phyloP scores from a whole-genome alignment of 2,329 filamentous ascomycete genomes.

The Incumbomyces delicatus region DNA sequence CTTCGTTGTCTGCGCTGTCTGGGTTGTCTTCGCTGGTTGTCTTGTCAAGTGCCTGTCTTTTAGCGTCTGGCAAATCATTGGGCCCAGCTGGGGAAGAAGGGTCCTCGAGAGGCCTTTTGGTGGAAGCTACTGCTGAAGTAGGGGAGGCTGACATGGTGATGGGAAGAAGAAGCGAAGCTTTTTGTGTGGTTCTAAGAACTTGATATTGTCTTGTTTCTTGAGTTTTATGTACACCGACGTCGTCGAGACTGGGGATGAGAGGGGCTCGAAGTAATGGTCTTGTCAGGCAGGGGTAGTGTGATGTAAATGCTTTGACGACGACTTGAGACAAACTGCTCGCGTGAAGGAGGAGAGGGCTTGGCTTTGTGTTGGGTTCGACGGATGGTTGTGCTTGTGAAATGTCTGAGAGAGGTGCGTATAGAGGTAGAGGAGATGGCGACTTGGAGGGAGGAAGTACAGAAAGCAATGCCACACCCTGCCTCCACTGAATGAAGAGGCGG shows the following conservation, averaged over 20 bases:
- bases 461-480: constrained; percentile 19
- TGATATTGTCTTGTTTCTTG: constrained; percentile 39
- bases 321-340: constrained; percentile 2
- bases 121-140: constrained; percentile 37
- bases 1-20: constrained; percentile 53
- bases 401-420: too few species aligned
- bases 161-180: constrained; percentile 31
- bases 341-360: constrained; percentile 8
- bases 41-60: constrained; percentile 93
- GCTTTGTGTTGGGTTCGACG: constrained; percentile 10
- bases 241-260: constrained; percentile 75
- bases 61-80: constrained; percentile 90
- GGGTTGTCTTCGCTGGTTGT: constrained; percentile 55
- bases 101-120: constrained; percentile 92
- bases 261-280: constrained; percentile 43
- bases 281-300: constrained; percentile 24
- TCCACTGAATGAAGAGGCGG: constrained; percentile 13
- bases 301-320: constrained; percentile 19
- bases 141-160: constrained; percentile 61
- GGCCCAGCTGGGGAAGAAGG: constrained; percentile 87
- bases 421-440: constrained; percentile 10
- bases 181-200: constrained; percentile 39
- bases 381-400: constrained; percentile 2
- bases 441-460: constrained; percentile 13
- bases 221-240: constrained; percentile 73